Evolutionary conservation across 2,329 filamentous ascomycete genomes (phyloP), one percentile per base, ranked within the genome.

Genomic region (Alternaria consortialis): DNA sequence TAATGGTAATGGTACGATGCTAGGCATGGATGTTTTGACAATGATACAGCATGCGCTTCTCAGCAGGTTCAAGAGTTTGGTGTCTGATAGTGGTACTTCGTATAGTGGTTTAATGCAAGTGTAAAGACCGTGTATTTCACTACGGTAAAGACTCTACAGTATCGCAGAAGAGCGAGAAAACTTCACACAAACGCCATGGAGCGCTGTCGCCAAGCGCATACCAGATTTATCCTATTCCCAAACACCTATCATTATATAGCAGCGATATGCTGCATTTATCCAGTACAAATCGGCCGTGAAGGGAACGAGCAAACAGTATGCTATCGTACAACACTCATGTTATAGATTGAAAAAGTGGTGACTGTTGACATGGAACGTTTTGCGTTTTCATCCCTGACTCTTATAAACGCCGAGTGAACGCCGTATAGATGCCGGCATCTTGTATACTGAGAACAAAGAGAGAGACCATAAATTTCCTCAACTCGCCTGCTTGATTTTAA

Each of bases 401-500:
- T 54, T 32, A 15, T 29, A 71, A 71, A 71, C 65, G 65, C 69
- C 70, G 51, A 58, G 42, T 43, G 37, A 54, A 71, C 66, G 63
- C 64, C 65, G 44, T 59, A 25, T 46, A 58, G 61, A 61, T 54
- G 60, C 53, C 64, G 51, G 64, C 62, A 67, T 65, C 60, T 42
- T 58, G 2, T 48, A 15, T n/a, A 27, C 23, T 4, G 15, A 48
- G 37, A 32, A 12, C 17, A n/a, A 31, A 48, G 17, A 8, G 13
- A 13, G 13, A 8, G 23, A 50, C 7, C 4, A 34, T 9, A 31
- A 17, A 5, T 2, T 20, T 25, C 4, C 37, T 56, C 42, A 65
- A 31, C 23, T 52, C 17, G 53, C 61, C 44, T 75, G 74, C 39
- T 77, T 75, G 63, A 78, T 72, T 72, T 79, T 80, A 50, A 81